Evolutionary conservation across 2,329 filamentous ascomycete genomes (phyloP).

Genomic region (Cercospora beticola): DNA sequence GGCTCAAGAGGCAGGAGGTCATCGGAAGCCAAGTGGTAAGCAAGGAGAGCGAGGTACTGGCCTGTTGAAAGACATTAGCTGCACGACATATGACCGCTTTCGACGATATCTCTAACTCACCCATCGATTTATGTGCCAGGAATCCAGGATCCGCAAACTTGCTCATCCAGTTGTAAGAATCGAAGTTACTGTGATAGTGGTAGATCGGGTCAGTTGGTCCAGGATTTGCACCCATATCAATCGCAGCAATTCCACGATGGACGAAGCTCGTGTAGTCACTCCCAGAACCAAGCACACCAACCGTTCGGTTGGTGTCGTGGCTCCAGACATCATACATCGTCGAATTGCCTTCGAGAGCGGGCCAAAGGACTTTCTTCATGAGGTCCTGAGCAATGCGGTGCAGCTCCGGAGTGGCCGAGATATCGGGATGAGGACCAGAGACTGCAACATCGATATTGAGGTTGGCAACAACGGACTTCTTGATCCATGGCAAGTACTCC

Average conservation of each 20-base stretch:
- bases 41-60: constrained; percentile 11
- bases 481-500: constrained; percentile 50
- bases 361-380: constrained; percentile 55
- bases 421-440: constrained; percentile 57
- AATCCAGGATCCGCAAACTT: constrained; percentile 54
- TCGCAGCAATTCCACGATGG: constrained; percentile 41
- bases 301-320: constrained; percentile 36
- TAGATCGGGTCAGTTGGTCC: constrained; percentile 42
- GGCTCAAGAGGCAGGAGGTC: constrained; percentile 46
- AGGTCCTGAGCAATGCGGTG: constrained; percentile 68
- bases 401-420: constrained; percentile 69
- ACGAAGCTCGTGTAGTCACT: constrained; percentile 51
- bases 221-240: constrained; percentile 46
- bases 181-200: constrained; percentile 51
- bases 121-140: constrained; percentile 49
- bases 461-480: constrained; percentile 47
- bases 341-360: constrained; percentile 36
- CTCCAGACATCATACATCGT: constrained; percentile 51
- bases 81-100: neutral
- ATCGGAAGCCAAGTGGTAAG: constrained; percentile 22
- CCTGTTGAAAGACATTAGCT: constrained; percentile 29
- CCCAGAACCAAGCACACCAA: constrained; percentile 48
- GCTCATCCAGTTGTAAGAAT: constrained; percentile 54
- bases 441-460: constrained; percentile 54
- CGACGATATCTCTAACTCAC: neutral